Evolutionary conservation across 31 red algal species (phyloP).

Genomic region (Asparagopsis taxiformis): DNA sequence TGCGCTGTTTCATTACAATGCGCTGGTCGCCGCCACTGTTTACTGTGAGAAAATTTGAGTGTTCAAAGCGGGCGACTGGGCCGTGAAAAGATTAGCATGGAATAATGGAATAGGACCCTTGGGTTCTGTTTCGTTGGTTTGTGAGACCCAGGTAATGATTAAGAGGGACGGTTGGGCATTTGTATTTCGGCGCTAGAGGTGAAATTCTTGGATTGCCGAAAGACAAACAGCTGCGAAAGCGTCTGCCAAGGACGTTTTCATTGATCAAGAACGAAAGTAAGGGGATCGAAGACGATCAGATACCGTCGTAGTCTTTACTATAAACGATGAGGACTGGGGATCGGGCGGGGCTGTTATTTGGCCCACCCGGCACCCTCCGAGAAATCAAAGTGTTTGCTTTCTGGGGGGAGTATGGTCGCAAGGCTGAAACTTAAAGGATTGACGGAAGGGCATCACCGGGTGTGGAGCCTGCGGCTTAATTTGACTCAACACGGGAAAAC

Average conservation of each 20-base stretch:
- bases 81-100: slow-evolving; percentile 85
- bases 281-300: too few species aligned
- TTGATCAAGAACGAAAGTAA: too few species aligned
- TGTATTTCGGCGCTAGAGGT: too few species aligned
- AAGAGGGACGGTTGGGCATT: slow-evolving; percentile 72
- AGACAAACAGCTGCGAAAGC: slow-evolving; percentile 72
- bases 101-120: slow-evolving; percentile 83
- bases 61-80: slow-evolving; percentile 73
- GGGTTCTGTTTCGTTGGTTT: slow-evolving; percentile 58
- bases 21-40: slow-evolving; percentile 36
- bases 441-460: slow-evolving; percentile 57
- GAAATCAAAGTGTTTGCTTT: too few species aligned
- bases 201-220: too few species aligned
- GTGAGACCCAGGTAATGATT: slow-evolving; percentile 58
- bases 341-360: too few species aligned
- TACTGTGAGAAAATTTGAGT: slow-evolving; percentile 86
- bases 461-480: slow-evolving; percentile 66
- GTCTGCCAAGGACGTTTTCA: slow-evolving; percentile 79
- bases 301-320: slow-evolving; percentile 57
- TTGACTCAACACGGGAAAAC: too few species aligned
- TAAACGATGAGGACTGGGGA: slow-evolving; percentile 35
- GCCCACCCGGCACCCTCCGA: too few species aligned
- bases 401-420: too few species aligned
- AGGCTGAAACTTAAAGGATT: too few species aligned
- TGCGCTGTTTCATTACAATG: slow-evolving; percentile 6